These are phyloP conservation scores for Fomitopsis schrenkii DNA, from an alignment of 1,284 basidiomycete species.

Conservation along the genomic window DNA sequence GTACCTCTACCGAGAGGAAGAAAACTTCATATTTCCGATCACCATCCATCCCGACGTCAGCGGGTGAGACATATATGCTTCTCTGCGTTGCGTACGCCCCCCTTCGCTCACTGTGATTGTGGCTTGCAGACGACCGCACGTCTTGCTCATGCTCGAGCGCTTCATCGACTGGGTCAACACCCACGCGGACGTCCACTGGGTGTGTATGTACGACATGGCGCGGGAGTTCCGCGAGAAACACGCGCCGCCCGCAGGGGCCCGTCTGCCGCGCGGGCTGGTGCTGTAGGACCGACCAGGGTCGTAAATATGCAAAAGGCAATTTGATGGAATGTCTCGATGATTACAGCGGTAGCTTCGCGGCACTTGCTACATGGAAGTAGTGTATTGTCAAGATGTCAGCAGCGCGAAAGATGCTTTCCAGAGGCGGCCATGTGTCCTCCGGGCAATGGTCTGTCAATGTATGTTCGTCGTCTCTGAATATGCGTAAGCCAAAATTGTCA, in stretches of 20 bases:
- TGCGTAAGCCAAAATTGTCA: too few species aligned
- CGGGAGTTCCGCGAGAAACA: conserved; percentile 40
- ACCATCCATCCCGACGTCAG: conserved; percentile 79
- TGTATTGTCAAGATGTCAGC: too few species aligned
- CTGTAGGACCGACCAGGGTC: background rate
- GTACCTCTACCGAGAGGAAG: conserved; percentile 67
- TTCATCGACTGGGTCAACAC: conserved; percentile 79
- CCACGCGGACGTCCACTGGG: conserved; percentile 56
- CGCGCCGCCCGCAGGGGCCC: conserved; percentile 26
- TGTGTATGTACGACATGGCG: conserved; percentile 59
- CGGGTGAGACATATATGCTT: conserved; percentile 33
- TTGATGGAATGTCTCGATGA: too few species aligned
- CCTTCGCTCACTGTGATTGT: too few species aligned
- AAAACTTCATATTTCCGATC: conserved; percentile 72
- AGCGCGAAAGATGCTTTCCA: too few species aligned
- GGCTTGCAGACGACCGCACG: conserved; percentile 40
- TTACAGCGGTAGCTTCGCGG: too few species aligned
- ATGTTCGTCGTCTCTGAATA: too few species aligned
- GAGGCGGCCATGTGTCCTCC: too few species aligned
- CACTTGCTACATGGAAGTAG: too few species aligned
- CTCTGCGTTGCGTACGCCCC: too few species aligned
- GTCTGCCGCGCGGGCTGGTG: conserved; percentile 37
- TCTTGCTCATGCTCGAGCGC: conserved; percentile 75
- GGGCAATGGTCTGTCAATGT: too few species aligned
- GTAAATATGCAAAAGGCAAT: too few species aligned